These are phyloP conservation scores for Fusarium sacchari DNA, from an alignment of 2,329 filamentous ascomycete species.

Conservation along the genomic window DNA sequence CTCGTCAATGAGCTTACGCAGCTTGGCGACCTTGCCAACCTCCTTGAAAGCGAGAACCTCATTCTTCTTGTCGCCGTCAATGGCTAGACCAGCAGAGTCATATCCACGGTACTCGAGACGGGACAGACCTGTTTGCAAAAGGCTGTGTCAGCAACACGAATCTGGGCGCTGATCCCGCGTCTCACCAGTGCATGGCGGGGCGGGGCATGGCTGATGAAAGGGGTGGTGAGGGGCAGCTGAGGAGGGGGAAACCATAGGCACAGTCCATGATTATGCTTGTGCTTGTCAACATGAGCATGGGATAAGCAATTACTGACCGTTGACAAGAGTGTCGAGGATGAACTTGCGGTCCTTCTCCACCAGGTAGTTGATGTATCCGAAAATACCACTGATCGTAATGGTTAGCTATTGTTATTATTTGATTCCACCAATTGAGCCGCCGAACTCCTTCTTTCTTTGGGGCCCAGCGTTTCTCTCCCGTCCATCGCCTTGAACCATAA, in stretches of 20 bases:
- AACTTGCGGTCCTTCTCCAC: constrained; percentile 98
- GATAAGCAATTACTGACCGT: constrained; percentile 70
- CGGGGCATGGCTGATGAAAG: constrained; percentile 38
- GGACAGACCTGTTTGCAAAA: constrained; percentile 74
- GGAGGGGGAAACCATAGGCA: constrained; percentile 22
- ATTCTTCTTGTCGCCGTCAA: constrained; percentile 99
- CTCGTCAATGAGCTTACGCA: constrained; percentile 91
- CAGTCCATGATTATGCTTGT: neutral
- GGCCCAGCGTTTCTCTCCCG: constrained; percentile 2
- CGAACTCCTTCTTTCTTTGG: neutral
- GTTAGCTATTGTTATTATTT: constrained; percentile 40
- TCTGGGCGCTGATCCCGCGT: constrained; percentile 38
- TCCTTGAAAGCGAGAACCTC: constrained; percentile 98
- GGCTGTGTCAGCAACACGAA: constrained; percentile 45
- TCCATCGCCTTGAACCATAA: constrained; percentile 8
- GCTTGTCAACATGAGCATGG: constrained; percentile 9
- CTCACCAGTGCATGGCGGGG: constrained; percentile 42
- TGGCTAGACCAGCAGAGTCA: constrained; percentile 93
- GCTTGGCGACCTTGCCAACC: constrained; percentile 97
- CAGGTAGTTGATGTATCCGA: constrained; percentile 99
- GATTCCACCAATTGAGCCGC: constrained; percentile 31
- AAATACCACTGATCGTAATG: constrained; percentile 76
- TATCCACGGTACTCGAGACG: constrained; percentile 99
- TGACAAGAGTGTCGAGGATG: constrained; percentile 95
- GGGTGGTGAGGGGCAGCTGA: constrained; percentile 30